These are phyloP conservation scores for Syzygium oleosum DNA, from an alignment of 345 rosid genomes.

Conservation along the genomic window DNA sequence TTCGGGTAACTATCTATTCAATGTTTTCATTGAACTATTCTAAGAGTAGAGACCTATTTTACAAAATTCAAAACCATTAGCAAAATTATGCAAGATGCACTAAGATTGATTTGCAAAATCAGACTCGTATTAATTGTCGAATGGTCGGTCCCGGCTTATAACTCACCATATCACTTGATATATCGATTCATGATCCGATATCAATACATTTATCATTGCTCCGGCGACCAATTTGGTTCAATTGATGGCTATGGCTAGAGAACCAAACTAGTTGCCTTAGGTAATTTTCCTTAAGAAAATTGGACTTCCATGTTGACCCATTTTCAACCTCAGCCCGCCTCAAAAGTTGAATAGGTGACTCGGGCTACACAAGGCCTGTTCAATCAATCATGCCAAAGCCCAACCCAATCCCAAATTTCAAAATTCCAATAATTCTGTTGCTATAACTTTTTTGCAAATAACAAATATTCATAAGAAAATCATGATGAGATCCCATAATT, in stretches of 20 bases:
- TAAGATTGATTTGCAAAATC: neutral
- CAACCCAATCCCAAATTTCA: neutral
- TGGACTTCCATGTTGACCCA: neutral
- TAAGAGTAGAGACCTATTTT: too few species aligned
- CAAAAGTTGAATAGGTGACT: neutral
- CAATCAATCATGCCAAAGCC: neutral
- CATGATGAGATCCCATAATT: neutral
- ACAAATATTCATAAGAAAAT: neutral
- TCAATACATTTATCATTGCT: neutral
- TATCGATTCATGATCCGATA: neutral
- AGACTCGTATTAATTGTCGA: rapidly evolving
- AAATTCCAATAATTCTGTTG: neutral
- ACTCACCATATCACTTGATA: neutral
- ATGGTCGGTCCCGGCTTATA: neutral
- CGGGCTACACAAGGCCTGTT: neutral
- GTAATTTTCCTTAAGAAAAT: neutral
- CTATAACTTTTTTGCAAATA: neutral
- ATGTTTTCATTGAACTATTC: neutral
- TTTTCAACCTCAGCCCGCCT: neutral
- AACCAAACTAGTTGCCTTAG: neutral
- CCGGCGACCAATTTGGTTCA: neutral
- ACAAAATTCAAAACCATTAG: neutral
- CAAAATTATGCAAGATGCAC: neutral
- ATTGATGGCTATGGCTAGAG: neutral
- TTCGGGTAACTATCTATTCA: rapidly evolving